phyloP scores from a whole-genome alignment of 2,329 filamentous ascomycete genomes.

The Cytospora paraplurivora region DNA sequence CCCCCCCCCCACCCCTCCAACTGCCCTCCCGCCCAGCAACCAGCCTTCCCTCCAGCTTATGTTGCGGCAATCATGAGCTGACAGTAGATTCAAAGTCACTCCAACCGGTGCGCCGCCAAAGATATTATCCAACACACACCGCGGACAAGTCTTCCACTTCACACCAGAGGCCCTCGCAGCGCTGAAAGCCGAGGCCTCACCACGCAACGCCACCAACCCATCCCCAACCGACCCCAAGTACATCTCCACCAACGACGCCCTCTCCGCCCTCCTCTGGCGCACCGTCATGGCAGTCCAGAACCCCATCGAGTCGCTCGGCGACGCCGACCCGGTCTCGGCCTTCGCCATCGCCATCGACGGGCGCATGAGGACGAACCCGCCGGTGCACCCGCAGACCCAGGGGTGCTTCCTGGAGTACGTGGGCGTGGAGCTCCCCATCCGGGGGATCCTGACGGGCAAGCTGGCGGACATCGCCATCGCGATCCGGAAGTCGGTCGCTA shows the following conservation, averaged over 20 bases:
- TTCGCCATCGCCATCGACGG: slow-evolving; percentile 44
- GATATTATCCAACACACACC: slow-evolving; percentile 37
- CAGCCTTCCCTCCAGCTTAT: not conserved
- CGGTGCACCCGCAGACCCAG: slow-evolving; percentile 40
- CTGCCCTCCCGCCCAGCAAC: no score
- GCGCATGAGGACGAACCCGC: slow-evolving; percentile 38
- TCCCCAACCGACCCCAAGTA: slow-evolving; percentile 31
- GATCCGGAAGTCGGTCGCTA: slow-evolving; percentile 38
- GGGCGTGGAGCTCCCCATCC: slow-evolving; percentile 34
- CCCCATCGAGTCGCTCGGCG: slow-evolving; percentile 34
- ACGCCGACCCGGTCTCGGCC: slow-evolving; percentile 38
- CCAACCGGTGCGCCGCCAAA: slow-evolving; percentile 38
- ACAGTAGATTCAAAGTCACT: slow-evolving; percentile 28
- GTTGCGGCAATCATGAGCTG: not conserved
- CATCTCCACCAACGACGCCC: slow-evolving; percentile 40
- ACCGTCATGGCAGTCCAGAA: slow-evolving; percentile 36
- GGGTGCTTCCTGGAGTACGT: slow-evolving; percentile 44
- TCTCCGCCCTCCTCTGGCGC: slow-evolving; percentile 43
- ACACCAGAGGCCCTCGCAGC: slow-evolving; percentile 34
- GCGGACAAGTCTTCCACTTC: slow-evolving; percentile 38
- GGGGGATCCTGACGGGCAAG: slow-evolving; percentile 36
- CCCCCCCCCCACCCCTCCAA: no score
- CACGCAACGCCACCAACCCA: slow-evolving; percentile 34
- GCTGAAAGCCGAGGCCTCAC: slow-evolving; percentile 39
- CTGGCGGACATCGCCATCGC: slow-evolving; percentile 39